These are phyloP conservation scores for Phaseolus coccineus DNA, from an alignment of 331 rosid genomes.

Conservation along the genomic window DNA sequence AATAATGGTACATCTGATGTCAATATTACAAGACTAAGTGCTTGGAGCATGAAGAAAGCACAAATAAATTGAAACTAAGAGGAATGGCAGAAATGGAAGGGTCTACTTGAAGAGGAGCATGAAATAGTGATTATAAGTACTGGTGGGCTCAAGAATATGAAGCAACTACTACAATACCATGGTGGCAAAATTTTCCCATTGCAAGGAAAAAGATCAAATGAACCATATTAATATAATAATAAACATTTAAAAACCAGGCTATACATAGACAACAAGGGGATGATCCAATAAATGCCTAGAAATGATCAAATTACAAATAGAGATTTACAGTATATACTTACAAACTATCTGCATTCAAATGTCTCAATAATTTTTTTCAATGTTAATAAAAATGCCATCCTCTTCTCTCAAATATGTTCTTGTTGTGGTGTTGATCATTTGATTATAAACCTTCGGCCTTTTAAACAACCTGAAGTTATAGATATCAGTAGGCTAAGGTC, in stretches of 20 bases:
- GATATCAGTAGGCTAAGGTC: constrained; percentile 31
- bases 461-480: constrained; percentile 22
- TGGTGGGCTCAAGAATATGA: neutral
- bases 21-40: constrained; percentile 57
- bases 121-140: too few relatives aligned
- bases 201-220: neutral
- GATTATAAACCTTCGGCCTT: constrained; percentile 29
- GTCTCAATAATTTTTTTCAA: neutral
- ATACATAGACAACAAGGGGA: too few relatives aligned
- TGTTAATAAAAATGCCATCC: constrained; percentile 18
- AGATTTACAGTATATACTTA: constrained; percentile 13
- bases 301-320: constrained; percentile 2
- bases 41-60: constrained; percentile 85
- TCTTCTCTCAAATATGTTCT: constrained; percentile 24
- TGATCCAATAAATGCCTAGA: constrained; percentile 24
- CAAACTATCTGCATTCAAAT: constrained; percentile 39
- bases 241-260: neutral
- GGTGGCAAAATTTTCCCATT: neutral
- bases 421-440: constrained; percentile 16
- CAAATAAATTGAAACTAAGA: constrained; percentile 41
- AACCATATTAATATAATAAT: neutral
- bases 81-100: neutral
- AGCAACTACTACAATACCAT: neutral
- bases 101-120: too few relatives aligned
- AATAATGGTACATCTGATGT: constrained; percentile 66